A percentile compares a stretch with the other conserved stretches of the same genome.
Conservation (phyloP, 2,329 filamentous ascomycete species). For the Cordyceps javanica region DNA sequence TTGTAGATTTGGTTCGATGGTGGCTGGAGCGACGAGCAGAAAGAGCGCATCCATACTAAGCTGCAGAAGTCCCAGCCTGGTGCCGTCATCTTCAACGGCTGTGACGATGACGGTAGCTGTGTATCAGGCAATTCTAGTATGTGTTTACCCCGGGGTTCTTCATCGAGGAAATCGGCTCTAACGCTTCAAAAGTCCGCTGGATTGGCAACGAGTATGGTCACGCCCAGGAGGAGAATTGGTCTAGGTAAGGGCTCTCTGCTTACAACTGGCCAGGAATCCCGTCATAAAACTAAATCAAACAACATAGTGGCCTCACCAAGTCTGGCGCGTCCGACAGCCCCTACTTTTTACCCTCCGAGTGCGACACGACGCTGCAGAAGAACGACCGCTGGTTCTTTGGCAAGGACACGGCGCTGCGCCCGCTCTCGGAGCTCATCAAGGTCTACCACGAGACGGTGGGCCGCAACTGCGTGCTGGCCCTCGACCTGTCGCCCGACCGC, state of each 20-base stretch:
- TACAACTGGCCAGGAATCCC: not conserved
- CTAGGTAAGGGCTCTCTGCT: slow-evolving; percentile 14
- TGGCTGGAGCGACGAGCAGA: slow-evolving; percentile 20
- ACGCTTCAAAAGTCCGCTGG: slow-evolving; percentile 16
- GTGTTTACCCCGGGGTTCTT: not conserved
- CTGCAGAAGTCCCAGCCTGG: slow-evolving; percentile 18
- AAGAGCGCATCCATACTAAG: slow-evolving; percentile 16
- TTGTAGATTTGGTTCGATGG: slow-evolving; percentile 23
- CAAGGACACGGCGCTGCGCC: slow-evolving; percentile 17
- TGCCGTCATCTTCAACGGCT: slow-evolving; percentile 21
- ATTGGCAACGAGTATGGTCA: slow-evolving; percentile 20
- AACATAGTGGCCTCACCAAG: slow-evolving; percentile 11
- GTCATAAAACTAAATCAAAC: not conserved
- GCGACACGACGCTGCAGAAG: slow-evolving; percentile 21
- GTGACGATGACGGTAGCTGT: slow-evolving; percentile 19
- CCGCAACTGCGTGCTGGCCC: slow-evolving; percentile 21
- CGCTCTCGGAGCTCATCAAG: slow-evolving; percentile 19
- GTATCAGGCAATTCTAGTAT: slow-evolving; percentile 16
- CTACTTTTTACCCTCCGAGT: slow-evolving; percentile 20
- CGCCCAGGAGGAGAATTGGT: slow-evolving; percentile 21
- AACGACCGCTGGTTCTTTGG: slow-evolving; percentile 22
- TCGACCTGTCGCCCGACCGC: slow-evolving; percentile 20
- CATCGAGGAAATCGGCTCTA: not conserved
- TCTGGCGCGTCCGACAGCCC: slow-evolving; percentile 19
- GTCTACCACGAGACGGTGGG: slow-evolving; percentile 22